Evolutionary conservation across 768 basidiomycete genomes (phyloP).

Genomic region (Butyriboletus loyo): DNA sequence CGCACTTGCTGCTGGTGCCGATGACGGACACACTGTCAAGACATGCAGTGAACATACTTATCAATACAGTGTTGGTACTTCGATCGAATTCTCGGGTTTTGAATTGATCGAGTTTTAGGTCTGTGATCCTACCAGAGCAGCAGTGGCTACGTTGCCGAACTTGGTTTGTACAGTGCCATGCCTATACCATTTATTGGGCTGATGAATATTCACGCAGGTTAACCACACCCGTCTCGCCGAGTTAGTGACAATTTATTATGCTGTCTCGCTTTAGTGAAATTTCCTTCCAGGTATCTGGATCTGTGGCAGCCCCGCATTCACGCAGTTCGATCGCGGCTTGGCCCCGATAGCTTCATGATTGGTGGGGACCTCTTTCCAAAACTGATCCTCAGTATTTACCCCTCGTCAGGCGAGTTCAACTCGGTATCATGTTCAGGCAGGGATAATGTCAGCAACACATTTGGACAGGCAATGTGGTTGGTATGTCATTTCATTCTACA

Average conservation of each 20-base stretch:
- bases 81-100: constrained; percentile 31
- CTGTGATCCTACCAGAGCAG: constrained; percentile 30
- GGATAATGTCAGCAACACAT: constrained; percentile 50
- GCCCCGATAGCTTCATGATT: constrained; percentile 47
- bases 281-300: constrained; percentile 44
- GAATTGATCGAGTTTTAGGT: constrained; percentile 28
- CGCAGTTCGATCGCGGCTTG: constrained; percentile 45
- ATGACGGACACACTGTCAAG: constrained; percentile 39
- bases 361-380: constrained; percentile 26
- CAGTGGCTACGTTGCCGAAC: constrained; percentile 49
- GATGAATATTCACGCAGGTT: constrained; percentile 33
- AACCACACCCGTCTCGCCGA: constrained; percentile 50
- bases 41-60: constrained; percentile 55
- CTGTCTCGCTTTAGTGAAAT: not conserved
- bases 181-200: not conserved
- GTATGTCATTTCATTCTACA: constrained; percentile 26
- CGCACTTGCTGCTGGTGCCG: constrained; percentile 45
- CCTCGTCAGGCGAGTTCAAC: constrained; percentile 47
- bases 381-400: not conserved
- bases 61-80: constrained; percentile 45
- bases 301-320: constrained; percentile 53
- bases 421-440: constrained; percentile 53
- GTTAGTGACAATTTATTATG: constrained; percentile 26
- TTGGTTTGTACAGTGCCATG: constrained; percentile 31
- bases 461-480: constrained; percentile 55